phyloP scores from a whole-genome alignment of 768 basidiomycete genomes.

The Pleurotus tuoliensis region DNA sequence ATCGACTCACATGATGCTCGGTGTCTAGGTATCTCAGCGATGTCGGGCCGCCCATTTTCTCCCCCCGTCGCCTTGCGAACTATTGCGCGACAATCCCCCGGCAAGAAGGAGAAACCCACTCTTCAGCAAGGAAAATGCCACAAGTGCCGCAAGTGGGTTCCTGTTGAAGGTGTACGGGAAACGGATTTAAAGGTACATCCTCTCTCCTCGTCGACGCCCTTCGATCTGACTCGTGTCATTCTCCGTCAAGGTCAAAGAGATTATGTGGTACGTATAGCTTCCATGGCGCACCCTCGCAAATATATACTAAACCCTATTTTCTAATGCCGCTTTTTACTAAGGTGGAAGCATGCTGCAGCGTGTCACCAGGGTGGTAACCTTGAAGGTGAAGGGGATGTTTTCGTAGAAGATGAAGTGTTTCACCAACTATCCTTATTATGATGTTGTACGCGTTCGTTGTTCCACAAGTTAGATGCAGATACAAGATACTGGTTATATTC shows the following conservation, averaged over 20 bases:
- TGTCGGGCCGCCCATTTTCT: constrained; percentile 68
- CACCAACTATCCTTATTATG: constrained; percentile 10
- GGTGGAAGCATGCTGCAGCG: constrained; percentile 82
- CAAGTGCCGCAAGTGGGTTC: constrained; percentile 69
- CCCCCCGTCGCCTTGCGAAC: constrained; percentile 66
- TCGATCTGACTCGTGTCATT: background rate
- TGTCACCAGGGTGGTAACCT: constrained; percentile 64
- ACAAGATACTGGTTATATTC: no score
- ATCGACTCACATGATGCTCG: constrained; percentile 4
- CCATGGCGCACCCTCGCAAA: background rate
- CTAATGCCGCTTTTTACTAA: constrained; percentile 15
- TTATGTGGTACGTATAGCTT: constrained; percentile 61
- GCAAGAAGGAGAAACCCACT: constrained; percentile 54
- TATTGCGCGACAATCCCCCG: constrained; percentile 37
- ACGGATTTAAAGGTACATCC: constrained; percentile 63
- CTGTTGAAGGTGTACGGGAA: constrained; percentile 70
- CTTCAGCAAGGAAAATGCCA: constrained; percentile 77
- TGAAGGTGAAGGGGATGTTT: constrained; percentile 54
- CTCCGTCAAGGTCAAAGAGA: constrained; percentile 55
- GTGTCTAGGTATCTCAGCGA: constrained; percentile 61
- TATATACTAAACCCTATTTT: background rate
- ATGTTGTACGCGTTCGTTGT: background rate
- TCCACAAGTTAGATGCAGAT: no score
- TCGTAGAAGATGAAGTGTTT: constrained; percentile 48
- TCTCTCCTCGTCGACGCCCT: background rate